Evolutionary conservation across 306 rosid genomes (phyloP).

Genomic region (Castanospermum australe): DNA sequence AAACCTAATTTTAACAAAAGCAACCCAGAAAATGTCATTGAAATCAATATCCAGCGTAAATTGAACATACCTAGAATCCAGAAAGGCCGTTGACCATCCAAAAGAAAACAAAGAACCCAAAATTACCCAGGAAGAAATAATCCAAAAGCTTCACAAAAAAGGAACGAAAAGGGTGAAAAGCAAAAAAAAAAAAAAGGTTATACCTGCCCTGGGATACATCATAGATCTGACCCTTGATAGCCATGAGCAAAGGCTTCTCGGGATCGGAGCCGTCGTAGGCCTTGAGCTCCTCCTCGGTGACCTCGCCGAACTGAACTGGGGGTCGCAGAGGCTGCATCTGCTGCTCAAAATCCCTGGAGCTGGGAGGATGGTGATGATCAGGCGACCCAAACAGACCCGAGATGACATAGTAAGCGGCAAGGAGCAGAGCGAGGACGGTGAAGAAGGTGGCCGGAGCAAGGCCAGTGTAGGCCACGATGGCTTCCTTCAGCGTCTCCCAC

Average conservation of each 20-base stretch:
- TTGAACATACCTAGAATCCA: neutral
- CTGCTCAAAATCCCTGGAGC: slow-evolving; percentile 33
- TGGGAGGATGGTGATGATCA: slow-evolving; percentile 10
- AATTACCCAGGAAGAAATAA: slow-evolving; percentile 1
- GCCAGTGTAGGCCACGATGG: slow-evolving; percentile 77
- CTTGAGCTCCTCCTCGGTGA: slow-evolving; percentile 69
- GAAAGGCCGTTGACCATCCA: slow-evolving; percentile 3
- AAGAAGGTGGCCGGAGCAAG: slow-evolving; percentile 86
- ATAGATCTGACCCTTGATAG: slow-evolving; percentile 97
- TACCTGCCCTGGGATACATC: slow-evolving; percentile 96
- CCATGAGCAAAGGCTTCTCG: slow-evolving; percentile 84
- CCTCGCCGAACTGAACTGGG: slow-evolving; percentile 92
- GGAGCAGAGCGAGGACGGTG: slow-evolving; percentile 57
- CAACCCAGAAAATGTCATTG: neutral
- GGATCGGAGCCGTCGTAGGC: slow-evolving; percentile 76
- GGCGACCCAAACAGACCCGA: slow-evolving; percentile 66
- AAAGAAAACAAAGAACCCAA: neutral
- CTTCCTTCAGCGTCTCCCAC: slow-evolving; percentile 85
- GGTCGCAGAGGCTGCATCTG: slow-evolving; percentile 67
- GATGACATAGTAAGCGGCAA: slow-evolving; percentile 61
- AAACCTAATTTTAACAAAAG: neutral
- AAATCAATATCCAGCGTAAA: neutral
- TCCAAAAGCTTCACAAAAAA: neutral
- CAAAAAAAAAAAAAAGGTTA: neutral
- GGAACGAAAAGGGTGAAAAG: neutral